These are phyloP conservation scores for Suillus bovinus DNA, from an alignment of 768 basidiomycete species.

Conservation along the genomic window DNA sequence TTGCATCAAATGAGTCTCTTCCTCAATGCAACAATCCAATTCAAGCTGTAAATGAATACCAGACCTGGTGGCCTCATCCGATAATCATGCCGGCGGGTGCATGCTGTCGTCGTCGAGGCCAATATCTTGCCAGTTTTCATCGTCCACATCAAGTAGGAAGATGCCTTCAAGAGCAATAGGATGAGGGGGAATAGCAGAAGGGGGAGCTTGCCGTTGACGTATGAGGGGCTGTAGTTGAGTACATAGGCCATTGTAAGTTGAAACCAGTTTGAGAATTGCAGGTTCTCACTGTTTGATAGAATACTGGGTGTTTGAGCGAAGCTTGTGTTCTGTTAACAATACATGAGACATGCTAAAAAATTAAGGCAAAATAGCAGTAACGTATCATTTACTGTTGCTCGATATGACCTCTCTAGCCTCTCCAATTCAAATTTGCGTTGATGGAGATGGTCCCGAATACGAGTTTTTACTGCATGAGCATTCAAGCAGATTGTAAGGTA, in stretches of 20 bases:
- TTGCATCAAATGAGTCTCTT: not conserved
- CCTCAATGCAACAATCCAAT: not conserved
- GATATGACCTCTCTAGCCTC: conserved; percentile 13
- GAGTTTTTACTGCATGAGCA: conserved; percentile 18
- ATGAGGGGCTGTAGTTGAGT: conserved; percentile 20
- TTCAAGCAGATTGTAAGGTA: conserved; percentile 17
- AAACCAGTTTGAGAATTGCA: conserved; percentile 20
- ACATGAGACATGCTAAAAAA: conserved; percentile 20
- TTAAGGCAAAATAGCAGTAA: conserved; percentile 6
- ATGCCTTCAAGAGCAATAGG: conserved; percentile 15
- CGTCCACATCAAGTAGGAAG: not conserved
- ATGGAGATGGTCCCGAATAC: conserved; percentile 16
- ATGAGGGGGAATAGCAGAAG: conserved; percentile 20
- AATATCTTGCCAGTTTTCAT: not conserved
- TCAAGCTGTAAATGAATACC: not conserved
- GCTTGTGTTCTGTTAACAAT: conserved; percentile 26
- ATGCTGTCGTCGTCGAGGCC: not conserved
- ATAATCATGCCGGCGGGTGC: not conserved
- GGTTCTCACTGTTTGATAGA: conserved; percentile 28
- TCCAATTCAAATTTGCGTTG: conserved; percentile 20
- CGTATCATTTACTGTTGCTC: conserved; percentile 13
- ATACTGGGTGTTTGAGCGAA: conserved; percentile 25
- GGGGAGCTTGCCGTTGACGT: conserved; percentile 18
- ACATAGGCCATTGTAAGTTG: conserved; percentile 30
- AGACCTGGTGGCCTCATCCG: not conserved